These are phyloP conservation scores for Paraphoma sp. DNA, from an alignment of 2,329 filamentous ascomycete species.

Conservation along the genomic window DNA sequence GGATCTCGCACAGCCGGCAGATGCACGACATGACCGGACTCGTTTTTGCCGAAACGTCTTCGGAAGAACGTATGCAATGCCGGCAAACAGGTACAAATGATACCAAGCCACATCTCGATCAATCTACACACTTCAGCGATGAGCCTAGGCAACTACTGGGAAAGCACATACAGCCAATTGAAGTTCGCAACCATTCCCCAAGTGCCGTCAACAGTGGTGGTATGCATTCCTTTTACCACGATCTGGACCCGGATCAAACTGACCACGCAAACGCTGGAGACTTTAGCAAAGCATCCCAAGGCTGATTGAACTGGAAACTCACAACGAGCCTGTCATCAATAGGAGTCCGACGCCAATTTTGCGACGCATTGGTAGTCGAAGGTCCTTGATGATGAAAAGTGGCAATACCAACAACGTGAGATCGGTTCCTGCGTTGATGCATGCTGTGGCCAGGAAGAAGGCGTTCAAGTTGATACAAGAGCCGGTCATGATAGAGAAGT, in stretches of 20 bases:
- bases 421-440: constrained; percentile 21
- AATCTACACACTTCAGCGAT: constrained; percentile 10
- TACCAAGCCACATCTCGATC: constrained; percentile 23
- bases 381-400: constrained; percentile 21
- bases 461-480: constrained; percentile 16
- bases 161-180: constrained; percentile 19
- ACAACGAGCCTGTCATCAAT: constrained; percentile 25
- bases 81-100: constrained; percentile 22
- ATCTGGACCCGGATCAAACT: constrained; percentile 20
- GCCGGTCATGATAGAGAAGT: constrained; percentile 17
- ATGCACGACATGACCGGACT: background rate
- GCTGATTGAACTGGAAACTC: background rate
- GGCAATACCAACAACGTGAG: constrained; percentile 23
- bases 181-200: constrained; percentile 23
- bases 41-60: background rate
- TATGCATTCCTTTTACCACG: constrained; percentile 12
- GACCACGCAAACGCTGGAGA: constrained; percentile 16
- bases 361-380: constrained; percentile 16
- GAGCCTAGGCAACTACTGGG: background rate
- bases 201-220: constrained; percentile 13
- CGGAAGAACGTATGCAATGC: constrained; percentile 15
- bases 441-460: constrained; percentile 18
- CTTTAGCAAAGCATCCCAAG: background rate
- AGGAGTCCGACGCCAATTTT: constrained; percentile 24
- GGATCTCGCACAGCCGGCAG: constrained; percentile 5